A percentile compares a stretch with the other conserved stretches of the same genome.
phyloP scores from a whole-genome alignment of 305 asterid genomes.

The Vinca major region DNA sequence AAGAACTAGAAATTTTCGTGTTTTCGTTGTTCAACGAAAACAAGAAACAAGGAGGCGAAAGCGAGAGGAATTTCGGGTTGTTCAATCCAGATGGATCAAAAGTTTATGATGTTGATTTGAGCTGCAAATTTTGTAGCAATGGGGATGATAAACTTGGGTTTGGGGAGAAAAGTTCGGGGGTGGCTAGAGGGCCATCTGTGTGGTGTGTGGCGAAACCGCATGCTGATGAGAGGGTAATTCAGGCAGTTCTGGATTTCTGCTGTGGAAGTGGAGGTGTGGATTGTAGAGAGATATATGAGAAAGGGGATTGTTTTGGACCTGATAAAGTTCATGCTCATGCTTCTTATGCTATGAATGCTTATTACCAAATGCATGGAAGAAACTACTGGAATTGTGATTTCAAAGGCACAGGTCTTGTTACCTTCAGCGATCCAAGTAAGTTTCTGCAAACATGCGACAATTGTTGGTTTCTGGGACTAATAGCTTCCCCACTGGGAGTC shows the following conservation, averaged over 20 bases:
- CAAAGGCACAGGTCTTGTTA: constrained; percentile 24
- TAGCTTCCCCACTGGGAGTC: too few species aligned
- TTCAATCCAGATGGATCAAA: constrained; percentile 68
- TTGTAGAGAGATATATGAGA: constrained; percentile 38
- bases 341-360: constrained; percentile 41
- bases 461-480: too few species aligned
- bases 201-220: constrained; percentile 36
- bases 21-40: constrained; percentile 74
- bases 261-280: constrained; percentile 42
- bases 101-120: constrained; percentile 43
- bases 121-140: constrained; percentile 44
- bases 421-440: constrained; percentile 34
- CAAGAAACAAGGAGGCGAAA: constrained; percentile 63
- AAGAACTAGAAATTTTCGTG: constrained; percentile 42
- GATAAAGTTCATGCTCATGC: constrained; percentile 28
- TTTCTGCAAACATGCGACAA: background rate
- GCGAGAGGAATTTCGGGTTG: constrained; percentile 79
- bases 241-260: constrained; percentile 25
- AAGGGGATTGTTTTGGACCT: constrained; percentile 34
- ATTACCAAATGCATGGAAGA: constrained; percentile 35
- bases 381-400: constrained; percentile 41
- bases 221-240: constrained; percentile 18
- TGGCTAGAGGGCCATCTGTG: constrained; percentile 48
- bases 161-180: constrained; percentile 26
- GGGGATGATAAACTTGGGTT: constrained; percentile 24